These are phyloP conservation scores for Chenopodium quinoa DNA, from an alignment of 148 eudicot genomes.

Conservation along the genomic window DNA sequence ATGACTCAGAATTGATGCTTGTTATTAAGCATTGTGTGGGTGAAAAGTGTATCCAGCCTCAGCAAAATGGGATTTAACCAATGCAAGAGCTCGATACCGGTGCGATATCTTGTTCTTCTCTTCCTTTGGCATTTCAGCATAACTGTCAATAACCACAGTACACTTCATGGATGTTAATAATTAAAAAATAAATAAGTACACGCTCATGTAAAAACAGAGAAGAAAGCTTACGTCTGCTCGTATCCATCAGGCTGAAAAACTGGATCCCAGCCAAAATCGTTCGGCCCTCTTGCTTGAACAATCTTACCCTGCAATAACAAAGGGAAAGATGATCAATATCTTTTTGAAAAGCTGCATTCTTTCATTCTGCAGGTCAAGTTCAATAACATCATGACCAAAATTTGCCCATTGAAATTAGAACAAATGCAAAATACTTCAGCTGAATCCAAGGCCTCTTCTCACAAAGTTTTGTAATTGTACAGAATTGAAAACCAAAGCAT, in stretches of 20 bases:
- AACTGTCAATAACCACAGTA: slow-evolving; percentile 32
- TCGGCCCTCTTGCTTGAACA: slow-evolving; percentile 85
- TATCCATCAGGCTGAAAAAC: slow-evolving; percentile 87
- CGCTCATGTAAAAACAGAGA: neutral
- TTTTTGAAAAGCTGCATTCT: neutral
- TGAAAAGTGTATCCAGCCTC: slow-evolving; percentile 67
- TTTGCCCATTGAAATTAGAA: neutral
- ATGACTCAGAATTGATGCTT: neutral
- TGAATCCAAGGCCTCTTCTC: neutral
- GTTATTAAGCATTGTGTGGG: slow-evolving; percentile 15
- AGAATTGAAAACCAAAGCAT: neutral
- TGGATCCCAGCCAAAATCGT: slow-evolving; percentile 97
- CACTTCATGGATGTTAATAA: no score
- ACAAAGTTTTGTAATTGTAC: neutral
- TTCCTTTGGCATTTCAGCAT: slow-evolving; percentile 93
- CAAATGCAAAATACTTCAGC: neutral
- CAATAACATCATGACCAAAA: neutral
- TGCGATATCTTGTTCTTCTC: slow-evolving; percentile 96
- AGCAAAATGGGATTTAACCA: slow-evolving; percentile 84
- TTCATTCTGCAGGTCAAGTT: neutral
- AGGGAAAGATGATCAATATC: neutral
- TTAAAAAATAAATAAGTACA: no score
- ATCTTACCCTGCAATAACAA: slow-evolving; percentile 70
- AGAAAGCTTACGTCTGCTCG: slow-evolving; percentile 62
- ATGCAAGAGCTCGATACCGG: slow-evolving; percentile 68